Base-by-base conservation (phyloP, 441 rosid species). In the Oxalis stricta region DNA sequence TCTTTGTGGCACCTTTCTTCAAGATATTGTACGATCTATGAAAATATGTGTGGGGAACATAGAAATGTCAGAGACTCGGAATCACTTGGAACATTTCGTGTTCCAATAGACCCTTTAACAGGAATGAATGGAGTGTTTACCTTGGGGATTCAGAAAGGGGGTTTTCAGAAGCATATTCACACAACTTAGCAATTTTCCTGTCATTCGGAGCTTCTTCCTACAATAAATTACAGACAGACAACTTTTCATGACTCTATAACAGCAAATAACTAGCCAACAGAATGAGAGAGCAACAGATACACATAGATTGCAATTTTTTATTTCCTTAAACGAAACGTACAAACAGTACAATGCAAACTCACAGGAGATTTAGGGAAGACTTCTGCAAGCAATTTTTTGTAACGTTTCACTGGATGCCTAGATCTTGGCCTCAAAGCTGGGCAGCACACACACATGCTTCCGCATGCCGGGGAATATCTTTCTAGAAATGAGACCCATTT, bases 371-470 rank as follows among this genome's bases (percentile, higher is more conserved):
- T 92, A 11, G 95, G 94, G 65, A 87, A 92, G 71, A 92, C 82
- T 56, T 92, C 96, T 1, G 82, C 66, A 31, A 92, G 93, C 56
- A 92, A 59, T 41, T 87, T 92, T 70, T 84, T 92, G 69, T 92
- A 92, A 40, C 99, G 85, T 68, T 92, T 87, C 12, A 87, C 99
- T 0, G 99, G 99, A 62, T 92, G 97, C 29, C 95, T 79, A 61
- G 99, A 92, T 74, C 96, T 81, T 16, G 99, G 76, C 72, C 95
- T 79, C 72, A 92, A 69, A 55, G 99, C 95, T 55, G 99, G 99
- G 67, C 96, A 92, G 58, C 99, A 92, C 5, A 92, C 76, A 53
- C 96, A 92, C 86, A 92, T 84, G 72, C 73, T 84, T 74, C 67
- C 99, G 46, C 99, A 92, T 18, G 97, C 96, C 36, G 99, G n/a